A percentile compares a stretch with the other conserved stretches of the same genome.
phyloP scores from a whole-genome alignment of 371 early-diverging fungal genomes.

The Mortierella sp. region DNA sequence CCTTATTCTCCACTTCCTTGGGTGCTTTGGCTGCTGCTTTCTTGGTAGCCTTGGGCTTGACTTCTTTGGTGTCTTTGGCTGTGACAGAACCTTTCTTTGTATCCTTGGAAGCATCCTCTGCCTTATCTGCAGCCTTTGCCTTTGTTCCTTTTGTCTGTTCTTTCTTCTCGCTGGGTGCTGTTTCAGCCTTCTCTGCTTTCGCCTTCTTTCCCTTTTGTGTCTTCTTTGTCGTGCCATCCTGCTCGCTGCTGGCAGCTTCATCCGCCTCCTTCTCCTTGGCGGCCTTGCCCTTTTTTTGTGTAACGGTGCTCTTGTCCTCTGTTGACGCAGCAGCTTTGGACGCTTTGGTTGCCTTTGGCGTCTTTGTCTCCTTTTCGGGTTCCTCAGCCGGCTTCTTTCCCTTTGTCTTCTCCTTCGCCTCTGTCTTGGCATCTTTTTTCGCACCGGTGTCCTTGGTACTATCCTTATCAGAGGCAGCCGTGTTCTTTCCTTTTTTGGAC shows the following conservation, averaged over 20 bases:
- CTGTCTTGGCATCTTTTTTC: neutral
- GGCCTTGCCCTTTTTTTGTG: neutral
- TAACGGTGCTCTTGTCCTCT: neutral
- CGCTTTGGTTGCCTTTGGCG: too few relatives aligned
- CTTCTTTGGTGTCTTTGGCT: neutral
- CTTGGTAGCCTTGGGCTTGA: conserved; percentile 23
- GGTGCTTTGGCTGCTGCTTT: conserved; percentile 12
- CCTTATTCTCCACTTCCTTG: conserved; percentile 3
- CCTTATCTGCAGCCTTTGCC: conserved; percentile 9
- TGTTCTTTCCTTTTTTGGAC: conserved; percentile 12
- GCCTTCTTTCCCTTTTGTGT: conserved; percentile 7
- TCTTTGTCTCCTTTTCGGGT: too few relatives aligned
- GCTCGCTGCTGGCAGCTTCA: too few relatives aligned
- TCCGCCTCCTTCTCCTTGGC: neutral
- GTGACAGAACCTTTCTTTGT: conserved; percentile 10
- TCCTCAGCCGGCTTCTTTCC: too few relatives aligned
- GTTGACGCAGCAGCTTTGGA: neutral
- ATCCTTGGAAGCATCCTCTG: conserved; percentile 3
- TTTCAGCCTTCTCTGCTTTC: conserved; percentile 10
- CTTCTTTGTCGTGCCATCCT: too few relatives aligned
- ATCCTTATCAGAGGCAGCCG: neutral
- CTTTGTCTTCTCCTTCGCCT: too few relatives aligned
- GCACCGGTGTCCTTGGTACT: conserved; percentile 8
- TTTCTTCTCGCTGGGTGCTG: conserved; percentile 26
- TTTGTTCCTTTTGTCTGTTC: conserved; percentile 18